Evolutionary conservation across 257 asterid species (phyloP).

Genomic region (Nicotiana tabacum): DNA sequence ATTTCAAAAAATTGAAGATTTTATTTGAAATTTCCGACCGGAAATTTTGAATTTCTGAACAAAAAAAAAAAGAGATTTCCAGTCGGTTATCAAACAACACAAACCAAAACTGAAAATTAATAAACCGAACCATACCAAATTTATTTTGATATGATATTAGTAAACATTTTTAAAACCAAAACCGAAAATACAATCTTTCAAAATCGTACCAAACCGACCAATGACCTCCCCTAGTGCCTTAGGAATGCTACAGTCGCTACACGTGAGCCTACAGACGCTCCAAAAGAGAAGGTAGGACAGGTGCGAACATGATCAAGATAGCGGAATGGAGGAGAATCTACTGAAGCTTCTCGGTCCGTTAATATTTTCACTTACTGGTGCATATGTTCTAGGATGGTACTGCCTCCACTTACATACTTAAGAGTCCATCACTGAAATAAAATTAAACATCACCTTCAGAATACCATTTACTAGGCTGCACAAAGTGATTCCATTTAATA

Average conservation of each 20-base stretch:
- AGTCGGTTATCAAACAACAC: too few relatives aligned
- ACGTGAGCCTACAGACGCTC: conserved; percentile 90
- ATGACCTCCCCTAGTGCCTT: conserved; percentile 36
- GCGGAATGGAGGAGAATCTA: conserved; percentile 47
- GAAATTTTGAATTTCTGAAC: too few relatives aligned
- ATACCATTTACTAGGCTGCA: neutral
- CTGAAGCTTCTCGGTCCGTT: neutral
- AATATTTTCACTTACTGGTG: conserved; percentile 5
- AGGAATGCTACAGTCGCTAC: conserved; percentile 95
- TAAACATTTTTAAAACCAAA: neutral
- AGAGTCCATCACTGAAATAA: conserved; percentile 36
- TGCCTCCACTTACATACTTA: conserved; percentile 20
- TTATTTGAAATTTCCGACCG: too few relatives aligned
- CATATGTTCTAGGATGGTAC: conserved; percentile 16
- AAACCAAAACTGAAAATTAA: too few relatives aligned
- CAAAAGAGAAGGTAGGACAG: conserved; percentile 82
- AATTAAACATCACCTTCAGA: neutral
- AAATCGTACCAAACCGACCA: too few relatives aligned
- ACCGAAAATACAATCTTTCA: neutral
- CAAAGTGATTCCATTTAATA: neutral
- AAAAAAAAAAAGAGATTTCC: too few relatives aligned
- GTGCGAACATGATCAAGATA: conserved; percentile 76
- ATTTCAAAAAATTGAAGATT: too few relatives aligned
- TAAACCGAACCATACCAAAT: too few relatives aligned
- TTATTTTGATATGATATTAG: too few relatives aligned